phyloP scores from a whole-genome alignment of 257 asterid genomes.

The Nicotiana attenuata region DNA sequence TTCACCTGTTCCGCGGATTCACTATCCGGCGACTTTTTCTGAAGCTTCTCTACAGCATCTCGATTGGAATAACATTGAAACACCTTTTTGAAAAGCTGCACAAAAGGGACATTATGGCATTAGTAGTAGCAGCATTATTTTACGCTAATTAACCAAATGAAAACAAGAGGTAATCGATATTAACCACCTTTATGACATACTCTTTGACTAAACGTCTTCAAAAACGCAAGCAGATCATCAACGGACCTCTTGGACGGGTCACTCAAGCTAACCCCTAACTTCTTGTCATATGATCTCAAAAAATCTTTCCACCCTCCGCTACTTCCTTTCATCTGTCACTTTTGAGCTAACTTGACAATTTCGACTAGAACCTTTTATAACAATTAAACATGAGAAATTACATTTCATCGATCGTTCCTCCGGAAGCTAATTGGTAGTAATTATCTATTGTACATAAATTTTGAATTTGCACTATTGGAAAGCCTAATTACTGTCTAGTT shows the following conservation, averaged over 20 bases:
- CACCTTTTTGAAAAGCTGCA: conserved; percentile 65
- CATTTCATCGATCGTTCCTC: no score
- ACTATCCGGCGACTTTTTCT: conserved; percentile 42
- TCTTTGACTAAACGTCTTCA: conserved; percentile 45
- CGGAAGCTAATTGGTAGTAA: no score
- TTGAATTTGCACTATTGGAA: no score
- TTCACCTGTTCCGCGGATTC: conserved; percentile 79
- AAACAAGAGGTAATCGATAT: neutral
- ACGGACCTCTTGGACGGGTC: conserved; percentile 51
- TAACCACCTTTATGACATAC: conserved; percentile 55
- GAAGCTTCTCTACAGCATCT: conserved; percentile 37
- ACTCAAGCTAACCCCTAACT: no score
- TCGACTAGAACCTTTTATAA: no score
- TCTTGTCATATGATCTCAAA: no score
- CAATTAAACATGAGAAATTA: no score
- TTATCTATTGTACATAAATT: no score
- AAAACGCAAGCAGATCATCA: conserved; percentile 60
- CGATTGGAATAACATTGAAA: conserved; percentile 54
- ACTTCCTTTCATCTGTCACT: no score
- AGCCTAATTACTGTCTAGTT: no score
- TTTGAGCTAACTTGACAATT: no score
- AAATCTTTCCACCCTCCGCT: no score
- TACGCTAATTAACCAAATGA: neutral
- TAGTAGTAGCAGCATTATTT: neutral
- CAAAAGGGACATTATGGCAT: neutral